phyloP scores from a whole-genome alignment of 163 green algal species.

The Dunaliella salina region DNA sequence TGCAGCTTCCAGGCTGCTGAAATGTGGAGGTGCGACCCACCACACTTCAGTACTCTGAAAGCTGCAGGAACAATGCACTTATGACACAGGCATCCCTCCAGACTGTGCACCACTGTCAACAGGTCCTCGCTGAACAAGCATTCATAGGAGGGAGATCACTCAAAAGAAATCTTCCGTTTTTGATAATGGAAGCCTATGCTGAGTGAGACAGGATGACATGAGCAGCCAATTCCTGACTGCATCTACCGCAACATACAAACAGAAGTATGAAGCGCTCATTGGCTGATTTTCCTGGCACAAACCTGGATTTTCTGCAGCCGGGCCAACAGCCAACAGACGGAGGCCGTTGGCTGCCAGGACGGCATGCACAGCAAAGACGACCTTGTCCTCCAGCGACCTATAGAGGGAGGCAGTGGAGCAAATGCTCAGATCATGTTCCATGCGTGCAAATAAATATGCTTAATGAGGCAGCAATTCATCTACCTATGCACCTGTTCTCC shows the following conservation, averaged over 20 bases:
- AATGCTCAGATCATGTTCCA: background rate
- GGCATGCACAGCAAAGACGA: constrained; percentile 31
- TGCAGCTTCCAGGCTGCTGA: too few relatives aligned
- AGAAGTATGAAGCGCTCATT: background rate
- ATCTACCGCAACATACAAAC: too few relatives aligned
- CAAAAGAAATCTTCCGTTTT: background rate
- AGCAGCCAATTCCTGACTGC: too few relatives aligned
- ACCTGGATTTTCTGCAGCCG: constrained; percentile 14
- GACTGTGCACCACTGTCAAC: background rate
- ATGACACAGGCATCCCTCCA: too few relatives aligned
- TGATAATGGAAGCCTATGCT: background rate
- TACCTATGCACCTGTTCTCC: background rate
- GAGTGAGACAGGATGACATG: background rate
- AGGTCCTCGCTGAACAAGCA: background rate
- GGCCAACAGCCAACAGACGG: constrained; percentile 25
- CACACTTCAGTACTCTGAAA: too few relatives aligned
- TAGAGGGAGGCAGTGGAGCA: background rate
- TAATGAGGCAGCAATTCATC: background rate
- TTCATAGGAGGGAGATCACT: background rate
- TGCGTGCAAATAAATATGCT: background rate
- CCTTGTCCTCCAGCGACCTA: constrained; percentile 21
- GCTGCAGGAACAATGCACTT: too few relatives aligned
- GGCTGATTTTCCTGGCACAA: background rate
- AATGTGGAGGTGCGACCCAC: too few relatives aligned
- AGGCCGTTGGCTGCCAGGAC: constrained; percentile 24